These are phyloP conservation scores for Aureobasidium sp. DNA, from an alignment of 2,329 filamentous ascomycete genomes.

Conservation along the genomic window DNA sequence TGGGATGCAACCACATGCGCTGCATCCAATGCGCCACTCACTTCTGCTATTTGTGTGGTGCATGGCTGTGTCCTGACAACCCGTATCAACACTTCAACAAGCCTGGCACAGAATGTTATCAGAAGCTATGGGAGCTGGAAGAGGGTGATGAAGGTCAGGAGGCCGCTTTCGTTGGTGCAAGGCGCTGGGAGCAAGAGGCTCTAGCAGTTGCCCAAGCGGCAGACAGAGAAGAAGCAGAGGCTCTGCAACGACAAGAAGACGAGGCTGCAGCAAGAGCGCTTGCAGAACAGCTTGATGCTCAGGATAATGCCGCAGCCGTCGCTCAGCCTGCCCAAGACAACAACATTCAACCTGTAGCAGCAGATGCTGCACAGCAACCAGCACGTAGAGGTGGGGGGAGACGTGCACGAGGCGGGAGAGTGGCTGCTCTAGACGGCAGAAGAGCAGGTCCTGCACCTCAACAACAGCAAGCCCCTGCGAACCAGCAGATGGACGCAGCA, in stretches of 20 bases:
- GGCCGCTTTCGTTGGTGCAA: slow-evolving; percentile 35
- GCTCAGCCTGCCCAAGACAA: background rate
- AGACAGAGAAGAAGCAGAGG: slow-evolving; percentile 28
- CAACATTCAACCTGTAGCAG: background rate
- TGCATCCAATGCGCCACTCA: slow-evolving; percentile 85
- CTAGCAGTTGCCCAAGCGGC: slow-evolving; percentile 29
- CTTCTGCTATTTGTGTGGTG: slow-evolving; percentile 89
- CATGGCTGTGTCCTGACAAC: slow-evolving; percentile 74
- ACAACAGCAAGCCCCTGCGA: slow-evolving; percentile 12
- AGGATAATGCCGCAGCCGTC: background rate
- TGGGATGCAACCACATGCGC: slow-evolving; percentile 95
- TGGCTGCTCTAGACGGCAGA: background rate
- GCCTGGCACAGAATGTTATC: slow-evolving; percentile 62
- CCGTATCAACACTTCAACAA: slow-evolving; percentile 87
- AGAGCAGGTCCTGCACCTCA: background rate
- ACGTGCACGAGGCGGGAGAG: slow-evolving; percentile 2
- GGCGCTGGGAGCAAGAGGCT: slow-evolving; percentile 39
- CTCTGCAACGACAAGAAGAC: slow-evolving; percentile 27
- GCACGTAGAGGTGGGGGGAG: background rate
- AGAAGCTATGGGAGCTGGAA: slow-evolving; percentile 85
- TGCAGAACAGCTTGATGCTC: slow-evolving; percentile 15
- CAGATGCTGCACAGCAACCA: background rate
- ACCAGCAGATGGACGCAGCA: slow-evolving; percentile 20
- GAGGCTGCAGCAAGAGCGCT: slow-evolving; percentile 35
- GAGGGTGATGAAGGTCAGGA: slow-evolving; percentile 58